A percentile compares a stretch with the other conserved stretches of the same genome.
These are phyloP conservation scores for Ceratocystiopsis sp. DNA, from an alignment of 2,329 filamentous ascomycete genomes.

Conservation along the genomic window DNA sequence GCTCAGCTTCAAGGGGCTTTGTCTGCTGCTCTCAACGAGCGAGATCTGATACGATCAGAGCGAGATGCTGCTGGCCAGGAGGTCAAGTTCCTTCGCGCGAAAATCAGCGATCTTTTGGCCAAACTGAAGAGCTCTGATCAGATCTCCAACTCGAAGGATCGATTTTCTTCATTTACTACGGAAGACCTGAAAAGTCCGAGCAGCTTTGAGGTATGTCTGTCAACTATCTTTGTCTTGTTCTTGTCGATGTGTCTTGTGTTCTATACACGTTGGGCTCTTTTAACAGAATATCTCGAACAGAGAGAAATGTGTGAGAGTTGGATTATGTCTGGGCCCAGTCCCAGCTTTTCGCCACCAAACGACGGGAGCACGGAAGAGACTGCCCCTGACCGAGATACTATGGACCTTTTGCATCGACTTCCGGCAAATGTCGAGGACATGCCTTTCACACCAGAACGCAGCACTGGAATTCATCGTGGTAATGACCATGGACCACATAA, in stretches of 20 bases:
- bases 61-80: constrained; percentile 4
- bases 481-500: too few relatives aligned
- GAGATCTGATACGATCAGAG: constrained; percentile 3
- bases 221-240: too few relatives aligned
- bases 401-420: neutral
- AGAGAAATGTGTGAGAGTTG: neutral
- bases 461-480: too few relatives aligned
- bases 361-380: neutral
- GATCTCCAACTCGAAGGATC: too few relatives aligned
- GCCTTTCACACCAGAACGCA: constrained; percentile 4
- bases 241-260: too few relatives aligned
- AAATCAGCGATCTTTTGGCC: neutral
- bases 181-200: too few relatives aligned
- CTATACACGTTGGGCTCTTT: too few relatives aligned
- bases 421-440: constrained; percentile 7
- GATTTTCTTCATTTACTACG: too few relatives aligned
- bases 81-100: constrained; percentile 3
- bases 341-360: neutral
- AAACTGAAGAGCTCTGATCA: neutral
- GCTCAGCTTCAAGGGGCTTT: constrained; percentile 6
- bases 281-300: too few relatives aligned
- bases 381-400: neutral
- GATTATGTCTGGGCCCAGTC: neutral
- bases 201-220: too few relatives aligned
- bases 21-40: constrained; percentile 6